phyloP scores from a whole-genome alignment of 2,329 filamentous ascomycete genomes.

The Domatiomyces catenatus region DNA sequence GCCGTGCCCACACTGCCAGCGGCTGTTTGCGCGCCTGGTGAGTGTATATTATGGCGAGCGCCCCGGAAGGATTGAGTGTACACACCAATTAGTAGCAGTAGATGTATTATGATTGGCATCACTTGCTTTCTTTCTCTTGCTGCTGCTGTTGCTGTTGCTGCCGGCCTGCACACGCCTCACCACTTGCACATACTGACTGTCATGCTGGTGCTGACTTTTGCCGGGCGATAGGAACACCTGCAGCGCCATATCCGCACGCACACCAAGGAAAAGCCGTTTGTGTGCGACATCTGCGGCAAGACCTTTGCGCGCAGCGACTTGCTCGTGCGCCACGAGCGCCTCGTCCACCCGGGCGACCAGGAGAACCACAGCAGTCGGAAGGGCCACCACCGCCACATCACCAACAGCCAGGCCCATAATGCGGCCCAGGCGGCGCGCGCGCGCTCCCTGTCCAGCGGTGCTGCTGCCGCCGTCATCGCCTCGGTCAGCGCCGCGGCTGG shows the following conservation, averaged over 20 bases:
- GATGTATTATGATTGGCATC: too few relatives aligned
- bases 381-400: slow-evolving; percentile 14
- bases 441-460: background rate
- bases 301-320: slow-evolving; percentile 35
- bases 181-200: too few relatives aligned
- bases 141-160: background rate
- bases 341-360: slow-evolving; percentile 32
- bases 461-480: background rate
- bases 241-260: slow-evolving; percentile 37
- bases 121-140: background rate
- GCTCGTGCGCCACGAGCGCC: slow-evolving; percentile 34
- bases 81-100: too few relatives aligned
- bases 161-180: background rate
- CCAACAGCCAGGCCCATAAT: slow-evolving; percentile 7
- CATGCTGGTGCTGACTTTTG: background rate
- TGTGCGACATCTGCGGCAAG: slow-evolving; percentile 35
- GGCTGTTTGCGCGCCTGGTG: slow-evolving; percentile 31
- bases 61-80: too few relatives aligned
- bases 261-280: slow-evolving; percentile 36
- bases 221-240: slow-evolving; percentile 27
- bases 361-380: slow-evolving; percentile 16
- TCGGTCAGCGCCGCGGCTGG: slow-evolving; percentile 4
- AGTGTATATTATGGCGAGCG: too few relatives aligned
- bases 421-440: background rate
- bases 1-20: slow-evolving; percentile 33